Evolutionary conservation across 2,329 filamentous ascomycete genomes (phyloP), one percentile per base, ranked within the genome.

Genomic region (Ceratocystiopsis minuta): DNA sequence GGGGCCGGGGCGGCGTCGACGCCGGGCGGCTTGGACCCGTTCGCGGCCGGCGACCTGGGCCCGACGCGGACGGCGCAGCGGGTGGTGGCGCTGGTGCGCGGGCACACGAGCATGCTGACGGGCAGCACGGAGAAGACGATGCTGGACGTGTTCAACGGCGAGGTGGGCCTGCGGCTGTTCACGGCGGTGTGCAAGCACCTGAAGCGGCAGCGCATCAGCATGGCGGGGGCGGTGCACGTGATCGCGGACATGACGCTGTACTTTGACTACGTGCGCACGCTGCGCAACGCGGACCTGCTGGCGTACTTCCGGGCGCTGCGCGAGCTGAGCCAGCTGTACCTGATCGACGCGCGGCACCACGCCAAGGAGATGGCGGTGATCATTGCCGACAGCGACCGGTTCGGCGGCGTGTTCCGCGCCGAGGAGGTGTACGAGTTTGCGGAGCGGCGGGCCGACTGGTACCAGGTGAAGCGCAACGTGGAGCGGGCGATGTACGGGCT

Each of bases 351-450:
- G 3, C 68, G 70, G 20, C 81, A 96, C 55, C 82, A 96, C 55
- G 84, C 90, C 14, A 93, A 93, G 58, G 90, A 96, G 58, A 80
- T 98, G 67, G 90, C 90, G 6, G 81, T 80, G 3, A 84, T 98
- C 43, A 95, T 98, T 55, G 87, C 90, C 0, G 90, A 98, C 55
- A 77, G 75, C 1, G 82, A 88, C 54, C 73, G 88, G 3, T 98
- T 96, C 57, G 73, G 82, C 20, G 90, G 90, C 13, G 82, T 98
- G 39, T 95, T 96, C 54, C 72, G 87, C 16, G 84, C 88, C 0
- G 90, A 98, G 58, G 90, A 98, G 64, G 90, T 96, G 4, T 94
- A 94, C 54, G 88, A 96, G 64, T 98, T 92, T 63, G 90, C 88
- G 1, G 86, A 95, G 60, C 67, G 90, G 50, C 68, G 90, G 51